Evolutionary conservation across 169 alveolate species (phyloP).

Genomic region (Perkinsus olseni): DNA sequence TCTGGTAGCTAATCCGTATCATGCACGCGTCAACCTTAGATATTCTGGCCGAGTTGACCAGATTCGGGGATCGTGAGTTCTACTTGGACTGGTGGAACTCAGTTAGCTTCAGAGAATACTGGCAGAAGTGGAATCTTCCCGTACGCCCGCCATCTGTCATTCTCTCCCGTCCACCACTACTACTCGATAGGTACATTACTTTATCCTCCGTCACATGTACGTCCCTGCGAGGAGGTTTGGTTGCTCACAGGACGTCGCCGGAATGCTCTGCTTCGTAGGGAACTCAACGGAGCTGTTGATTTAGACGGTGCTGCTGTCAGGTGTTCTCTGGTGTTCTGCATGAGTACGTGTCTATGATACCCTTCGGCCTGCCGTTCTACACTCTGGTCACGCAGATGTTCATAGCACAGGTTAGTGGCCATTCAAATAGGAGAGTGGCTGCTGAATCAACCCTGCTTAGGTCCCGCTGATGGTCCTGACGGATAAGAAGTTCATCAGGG

Average conservation of each 20-base stretch:
- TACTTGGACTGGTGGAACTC: slow-evolving; percentile 65
- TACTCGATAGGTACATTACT: slow-evolving; percentile 30
- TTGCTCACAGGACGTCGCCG: slow-evolving; percentile 30
- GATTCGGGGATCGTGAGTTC: slow-evolving; percentile 59
- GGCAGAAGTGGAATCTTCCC: slow-evolving; percentile 55
- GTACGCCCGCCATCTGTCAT: background rate
- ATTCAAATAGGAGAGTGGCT: slow-evolving; percentile 13
- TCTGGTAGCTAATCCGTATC: slow-evolving; percentile 12
- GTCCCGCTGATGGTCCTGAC: slow-evolving; percentile 31
- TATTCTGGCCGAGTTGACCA: slow-evolving; percentile 52
- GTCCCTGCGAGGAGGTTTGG: slow-evolving; percentile 50
- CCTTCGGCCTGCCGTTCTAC: slow-evolving; percentile 9
- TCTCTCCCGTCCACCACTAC: background rate
- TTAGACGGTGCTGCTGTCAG: background rate
- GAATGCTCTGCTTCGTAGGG: slow-evolving; percentile 25
- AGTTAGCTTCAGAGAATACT: slow-evolving; percentile 42
- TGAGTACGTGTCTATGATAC: slow-evolving; percentile 29
- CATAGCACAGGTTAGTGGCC: background rate
- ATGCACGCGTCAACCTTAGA: no score
- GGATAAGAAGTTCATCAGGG: slow-evolving; percentile 25
- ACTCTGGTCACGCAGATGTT: background rate
- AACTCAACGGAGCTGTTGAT: background rate
- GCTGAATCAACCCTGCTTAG: background rate
- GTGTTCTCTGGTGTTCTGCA: slow-evolving; percentile 29
- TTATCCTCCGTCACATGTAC: slow-evolving; percentile 56